Evolutionary conservation across 2,329 filamentous ascomycete species (phyloP).

Genomic region (Diaporthe humulicola): DNA sequence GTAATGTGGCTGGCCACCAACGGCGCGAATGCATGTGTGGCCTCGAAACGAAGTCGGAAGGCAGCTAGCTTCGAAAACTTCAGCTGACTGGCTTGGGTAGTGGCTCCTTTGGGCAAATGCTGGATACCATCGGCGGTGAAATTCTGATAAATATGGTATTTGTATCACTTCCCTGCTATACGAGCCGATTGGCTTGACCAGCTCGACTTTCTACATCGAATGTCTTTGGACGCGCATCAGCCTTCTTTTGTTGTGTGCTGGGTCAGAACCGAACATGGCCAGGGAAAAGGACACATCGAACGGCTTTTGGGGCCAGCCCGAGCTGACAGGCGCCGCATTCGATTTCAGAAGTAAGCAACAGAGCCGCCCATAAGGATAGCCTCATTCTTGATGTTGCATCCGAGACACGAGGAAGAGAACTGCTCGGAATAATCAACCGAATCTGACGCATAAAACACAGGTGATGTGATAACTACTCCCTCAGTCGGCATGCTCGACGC

Average conservation of each 20-base stretch:
- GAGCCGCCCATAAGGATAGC: background rate
- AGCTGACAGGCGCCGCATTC: conserved; percentile 28
- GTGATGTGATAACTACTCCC: conserved; percentile 78
- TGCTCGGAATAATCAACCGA: background rate
- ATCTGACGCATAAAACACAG: conserved; percentile 49
- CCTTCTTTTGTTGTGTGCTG: background rate
- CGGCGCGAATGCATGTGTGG: background rate
- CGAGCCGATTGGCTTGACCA: background rate
- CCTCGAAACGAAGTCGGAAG: background rate
- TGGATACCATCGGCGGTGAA: background rate
- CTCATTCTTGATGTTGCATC: background rate
- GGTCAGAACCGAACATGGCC: background rate
- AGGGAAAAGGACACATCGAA: background rate
- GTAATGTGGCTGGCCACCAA: background rate
- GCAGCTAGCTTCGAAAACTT: background rate
- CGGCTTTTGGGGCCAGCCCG: conserved; percentile 24
- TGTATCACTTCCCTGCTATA: background rate
- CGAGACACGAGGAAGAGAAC: background rate
- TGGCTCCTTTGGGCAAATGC: background rate
- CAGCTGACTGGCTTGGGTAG: background rate
- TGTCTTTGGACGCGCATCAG: background rate
- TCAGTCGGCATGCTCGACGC: conserved; percentile 79
- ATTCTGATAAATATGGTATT: background rate
- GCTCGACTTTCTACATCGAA: background rate
- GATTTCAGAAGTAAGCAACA: conserved; percentile 35